Evolutionary conservation across 768 basidiomycete species (phyloP).

Genomic region (Trichaptum fuscoviolaceum): DNA sequence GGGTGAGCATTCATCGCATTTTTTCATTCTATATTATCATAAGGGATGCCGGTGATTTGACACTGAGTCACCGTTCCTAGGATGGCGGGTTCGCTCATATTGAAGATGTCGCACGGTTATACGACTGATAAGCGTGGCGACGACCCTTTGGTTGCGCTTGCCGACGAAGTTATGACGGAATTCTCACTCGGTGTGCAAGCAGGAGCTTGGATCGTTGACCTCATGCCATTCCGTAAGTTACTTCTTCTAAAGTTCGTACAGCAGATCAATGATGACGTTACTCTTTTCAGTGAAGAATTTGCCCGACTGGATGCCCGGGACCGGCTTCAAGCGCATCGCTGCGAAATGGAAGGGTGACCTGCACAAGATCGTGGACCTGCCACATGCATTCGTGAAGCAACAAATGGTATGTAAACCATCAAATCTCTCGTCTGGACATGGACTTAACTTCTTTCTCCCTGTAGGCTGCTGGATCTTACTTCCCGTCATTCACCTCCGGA

Average conservation of each 20-base stretch:
- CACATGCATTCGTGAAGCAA: slow-evolving; percentile 4
- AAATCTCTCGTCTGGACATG: slow-evolving; percentile 14
- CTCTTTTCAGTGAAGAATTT: slow-evolving; percentile 16
- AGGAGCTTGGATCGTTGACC: slow-evolving; percentile 27
- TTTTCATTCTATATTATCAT: neutral
- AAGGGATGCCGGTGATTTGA: neutral
- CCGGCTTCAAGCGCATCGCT: slow-evolving; percentile 18
- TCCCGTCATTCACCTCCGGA: slow-evolving; percentile 15
- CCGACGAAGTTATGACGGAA: slow-evolving; percentile 24
- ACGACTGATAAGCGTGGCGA: slow-evolving; percentile 19
- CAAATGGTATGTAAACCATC: slow-evolving; percentile 2
- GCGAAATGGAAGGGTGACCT: neutral
- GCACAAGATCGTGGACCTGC: slow-evolving; percentile 11
- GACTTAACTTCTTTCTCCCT: slow-evolving; percentile 16
- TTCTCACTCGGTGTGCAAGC: slow-evolving; percentile 21
- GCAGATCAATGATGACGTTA: neutral
- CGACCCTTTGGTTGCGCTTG: slow-evolving; percentile 33
- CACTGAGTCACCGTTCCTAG: slow-evolving; percentile 13
- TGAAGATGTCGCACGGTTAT: slow-evolving; percentile 26
- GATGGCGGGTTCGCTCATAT: slow-evolving; percentile 20
- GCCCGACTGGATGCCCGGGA: slow-evolving; percentile 23
- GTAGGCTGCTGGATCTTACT: slow-evolving; percentile 15
- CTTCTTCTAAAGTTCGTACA: too few species aligned
- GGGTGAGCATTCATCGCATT: slow-evolving; percentile 26
- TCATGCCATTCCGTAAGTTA: slow-evolving; percentile 23